Evolutionary conservation across 1,139 yeast genomes (phyloP), one percentile per base, ranked within the genome.

Genomic region (Kodamaea derodonti): DNA sequence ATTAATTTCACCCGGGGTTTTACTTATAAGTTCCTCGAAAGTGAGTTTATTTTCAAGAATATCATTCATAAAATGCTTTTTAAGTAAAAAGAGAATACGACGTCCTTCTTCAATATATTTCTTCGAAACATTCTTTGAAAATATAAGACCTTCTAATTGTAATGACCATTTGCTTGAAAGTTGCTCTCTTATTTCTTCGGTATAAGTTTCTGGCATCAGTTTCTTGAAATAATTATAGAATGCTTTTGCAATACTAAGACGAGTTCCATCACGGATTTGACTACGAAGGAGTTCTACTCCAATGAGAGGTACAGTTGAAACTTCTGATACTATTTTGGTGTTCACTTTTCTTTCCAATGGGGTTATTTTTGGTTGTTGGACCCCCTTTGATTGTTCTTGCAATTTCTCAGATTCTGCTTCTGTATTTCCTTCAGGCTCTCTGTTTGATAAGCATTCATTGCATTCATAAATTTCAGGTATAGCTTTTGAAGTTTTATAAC

Each of bases 1-100:
- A 48, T 84, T 85, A 51, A 79, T 69, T 45, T 84, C 85, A 43
- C 78, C 82, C 3, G 75, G 75, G 4, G 79, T 64, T 69, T 83
- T 66, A 18, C 60, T 63, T 5, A 80, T 84, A 34, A 82, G 62
- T 40, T 75, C 69, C 9, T 60, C 58, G 22, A 80, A 69, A 1
- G 72, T 54, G 22, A 80, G 56, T 23, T 64, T 60, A 16, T 73
- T 69, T 14, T 67, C 61, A 24, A 77, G 58, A 5, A 82, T 70
- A 28, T 76, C 52, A 62, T 69, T 59, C 38, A 80, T 60, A 18
- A 65, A 56, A 11, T 65, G 57, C 37, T 62, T 63, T 44, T 63
- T 64, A 34, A 62, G 49, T 37, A 65, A 47, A 37, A 62, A 65
- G 47, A 65, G 54, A 16, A 65, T 54, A 40, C 73, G 56, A 38